Evolutionary conservation across 495 filamentous ascomycete genomes (phyloP).

Genomic region (Daldinia concentrica): DNA sequence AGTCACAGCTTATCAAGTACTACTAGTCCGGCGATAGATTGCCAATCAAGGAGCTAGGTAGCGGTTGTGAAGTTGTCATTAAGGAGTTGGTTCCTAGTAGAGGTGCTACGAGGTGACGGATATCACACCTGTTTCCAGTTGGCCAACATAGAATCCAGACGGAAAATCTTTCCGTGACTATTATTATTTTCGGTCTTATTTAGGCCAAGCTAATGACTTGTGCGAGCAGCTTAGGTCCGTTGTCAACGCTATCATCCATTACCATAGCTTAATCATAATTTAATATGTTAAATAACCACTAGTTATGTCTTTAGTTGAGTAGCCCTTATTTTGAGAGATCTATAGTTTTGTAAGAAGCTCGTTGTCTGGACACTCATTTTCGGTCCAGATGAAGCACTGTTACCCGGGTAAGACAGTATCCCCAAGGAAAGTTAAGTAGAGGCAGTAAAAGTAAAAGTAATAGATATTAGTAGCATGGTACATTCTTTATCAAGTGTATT

Average conservation of each 20-base stretch:
- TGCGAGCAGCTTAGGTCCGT: not conserved
- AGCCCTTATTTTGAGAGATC: not conserved
- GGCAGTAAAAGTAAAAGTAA: no score
- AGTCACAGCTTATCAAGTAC: not conserved
- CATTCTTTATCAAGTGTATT: not conserved
- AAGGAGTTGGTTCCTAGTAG: not conserved
- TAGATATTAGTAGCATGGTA: not conserved
- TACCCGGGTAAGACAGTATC: no score
- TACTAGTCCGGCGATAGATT: not conserved
- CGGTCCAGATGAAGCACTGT: not conserved
- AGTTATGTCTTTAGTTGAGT: not conserved
- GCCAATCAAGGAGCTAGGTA: not conserved
- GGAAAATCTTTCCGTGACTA: not conserved
- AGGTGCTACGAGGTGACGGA: not conserved
- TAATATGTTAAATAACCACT: not conserved
- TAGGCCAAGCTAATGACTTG: not conserved
- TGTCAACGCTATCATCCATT: not conserved
- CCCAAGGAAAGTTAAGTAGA: no score
- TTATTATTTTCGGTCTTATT: not conserved
- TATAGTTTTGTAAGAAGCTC: not conserved
- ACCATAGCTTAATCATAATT: not conserved
- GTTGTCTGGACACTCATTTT: not conserved
- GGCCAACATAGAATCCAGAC: not conserved
- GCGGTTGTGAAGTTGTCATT: not conserved
- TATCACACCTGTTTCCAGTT: not conserved